Percentiles rank a stretch among this genome's conserved stretches.
Evolutionary conservation across 129 eudicot genomes (phyloP).

Genomic region (Flaveria ramosissima): DNA sequence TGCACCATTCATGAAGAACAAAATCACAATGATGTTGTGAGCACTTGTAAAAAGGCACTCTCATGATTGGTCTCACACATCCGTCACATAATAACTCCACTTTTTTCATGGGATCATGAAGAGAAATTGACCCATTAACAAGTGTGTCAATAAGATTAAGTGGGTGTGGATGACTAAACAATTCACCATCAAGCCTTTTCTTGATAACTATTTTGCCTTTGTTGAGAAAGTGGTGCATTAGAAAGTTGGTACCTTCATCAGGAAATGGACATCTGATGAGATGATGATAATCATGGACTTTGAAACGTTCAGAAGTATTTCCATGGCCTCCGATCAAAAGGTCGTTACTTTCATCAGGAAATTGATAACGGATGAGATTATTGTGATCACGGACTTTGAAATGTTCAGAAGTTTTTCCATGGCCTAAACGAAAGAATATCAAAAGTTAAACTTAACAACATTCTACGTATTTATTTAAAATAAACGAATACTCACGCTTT

Average conservation of each 20-base stretch:
- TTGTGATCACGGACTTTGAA: too few species aligned
- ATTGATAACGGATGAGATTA: background rate
- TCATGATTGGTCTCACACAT: constrained; percentile 3
- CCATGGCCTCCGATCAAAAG: background rate
- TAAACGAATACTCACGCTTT: background rate
- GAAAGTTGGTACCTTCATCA: too few species aligned
- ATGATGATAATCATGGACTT: too few species aligned
- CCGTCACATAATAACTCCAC: constrained; percentile 21
- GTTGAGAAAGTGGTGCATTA: too few species aligned
- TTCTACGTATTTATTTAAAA: too few species aligned
- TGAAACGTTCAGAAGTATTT: background rate
- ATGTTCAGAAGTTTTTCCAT: background rate
- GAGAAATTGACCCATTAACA: background rate
- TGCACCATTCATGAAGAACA: constrained; percentile 29
- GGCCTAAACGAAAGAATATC: background rate
- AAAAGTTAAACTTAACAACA: too few species aligned
- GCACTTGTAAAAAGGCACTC: constrained; percentile 20
- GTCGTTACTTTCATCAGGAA: constrained; percentile 7
- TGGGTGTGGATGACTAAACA: background rate
- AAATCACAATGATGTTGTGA: background rate
- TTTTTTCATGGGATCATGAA: constrained; percentile 19
- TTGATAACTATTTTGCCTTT: too few species aligned
- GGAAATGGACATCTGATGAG: too few species aligned
- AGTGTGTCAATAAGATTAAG: background rate
- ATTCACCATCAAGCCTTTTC: background rate